Evolutionary conservation across 257 asterid genomes (phyloP), one percentile per base, ranked within the genome.

Genomic region (Vinca minor): DNA sequence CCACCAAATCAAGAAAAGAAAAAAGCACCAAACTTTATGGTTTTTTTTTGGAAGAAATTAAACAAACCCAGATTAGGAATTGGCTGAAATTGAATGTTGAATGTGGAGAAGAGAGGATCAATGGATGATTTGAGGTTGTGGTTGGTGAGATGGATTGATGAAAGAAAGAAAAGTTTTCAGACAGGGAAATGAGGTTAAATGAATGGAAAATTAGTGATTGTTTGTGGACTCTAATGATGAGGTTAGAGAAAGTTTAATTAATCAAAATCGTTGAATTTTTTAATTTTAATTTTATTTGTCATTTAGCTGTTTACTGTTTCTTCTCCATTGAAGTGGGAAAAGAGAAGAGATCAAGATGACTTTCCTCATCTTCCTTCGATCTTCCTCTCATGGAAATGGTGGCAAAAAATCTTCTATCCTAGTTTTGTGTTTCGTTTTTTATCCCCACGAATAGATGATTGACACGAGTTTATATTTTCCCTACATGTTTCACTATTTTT

Each of bases 61-160:
- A 49, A 20, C 25, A 20, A 50, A 52, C 54, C 28, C 57, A 70
- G 57, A 29, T 39, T 53, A 21, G 55, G 17, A 7, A 49, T 26
- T 44, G 64, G 36, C 50, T 49, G 62, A 67, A 72, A 55, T 68
- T 63, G 5, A 46, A 56, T 8, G 11, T 35, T 23, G 26, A 4
- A 14, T 39, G 56, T 36, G 63, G 48, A 31, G 52, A 23, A 25
- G 54, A 10, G 56, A 62, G n/a, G n/a, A n/a, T n/a, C n/a, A n/a
- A n/a, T n/a, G 9, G 48, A 59, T 0, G 32, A 20, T 41, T 44
- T n/a, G 20, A 8, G n/a, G 39, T 6, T 42, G 26, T 25, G 5
- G 50, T 41, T 56, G 58, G 46, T 41, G 5, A 39, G 53, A 55
- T 39, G 23, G n/a, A n/a, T n/a, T n/a, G n/a, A n/a, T n/a, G n/a